Base-by-base conservation (phyloP, 495 filamentous ascomycete species). In the Coniosporium apollinis region DNA sequence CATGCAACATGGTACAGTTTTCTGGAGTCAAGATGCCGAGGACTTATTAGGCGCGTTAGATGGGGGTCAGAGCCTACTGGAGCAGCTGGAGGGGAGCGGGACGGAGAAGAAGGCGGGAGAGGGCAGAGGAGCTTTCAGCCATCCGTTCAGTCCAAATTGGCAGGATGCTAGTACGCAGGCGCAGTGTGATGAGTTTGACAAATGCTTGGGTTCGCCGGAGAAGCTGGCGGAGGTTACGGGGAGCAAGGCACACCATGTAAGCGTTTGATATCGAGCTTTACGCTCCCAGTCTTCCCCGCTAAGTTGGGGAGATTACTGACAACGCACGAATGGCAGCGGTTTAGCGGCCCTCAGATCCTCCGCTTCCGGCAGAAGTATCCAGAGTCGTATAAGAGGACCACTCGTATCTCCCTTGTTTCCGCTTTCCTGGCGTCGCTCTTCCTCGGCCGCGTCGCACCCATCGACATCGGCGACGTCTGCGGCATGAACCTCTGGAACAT, bases 401-500 rank as follows among this genome's bases (percentile, higher is more conserved):
- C 72, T 2, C 71, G 86, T 10, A 92, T 97, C 46, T 91, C 84
- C 1, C 74, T 97, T 21, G 86, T 93, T 5, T 94, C 86, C 1
- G 91, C 87, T 0, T 97, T 94, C 57, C 67, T 97, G 33, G 86
- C 87, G 5, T 94, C 87, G 0, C 52, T 97, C 3, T 83, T 97
- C 56, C 65, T 94, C 4, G 89, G 89, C 29, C 61, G 64, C 36
- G 67, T 94, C 30, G 85, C 89, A 1, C 80, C 84, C 1, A 75
- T 92, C 42, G 89, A 97, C 54, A 91, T 94, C 49, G 78, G 79
- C 43, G 89, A 97, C 57, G 87, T 84, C 13, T 91, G 84, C 38
- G 89, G 89, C 6, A 94, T 93, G 82, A 93, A 97, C 51, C 63
- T 97, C 4, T 94, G 84, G 83, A 80, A 94, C 44, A 84, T 96